phyloP scores from a whole-genome alignment of 1,284 basidiomycete genomes.

The Fistulinella cinereoalba region DNA sequence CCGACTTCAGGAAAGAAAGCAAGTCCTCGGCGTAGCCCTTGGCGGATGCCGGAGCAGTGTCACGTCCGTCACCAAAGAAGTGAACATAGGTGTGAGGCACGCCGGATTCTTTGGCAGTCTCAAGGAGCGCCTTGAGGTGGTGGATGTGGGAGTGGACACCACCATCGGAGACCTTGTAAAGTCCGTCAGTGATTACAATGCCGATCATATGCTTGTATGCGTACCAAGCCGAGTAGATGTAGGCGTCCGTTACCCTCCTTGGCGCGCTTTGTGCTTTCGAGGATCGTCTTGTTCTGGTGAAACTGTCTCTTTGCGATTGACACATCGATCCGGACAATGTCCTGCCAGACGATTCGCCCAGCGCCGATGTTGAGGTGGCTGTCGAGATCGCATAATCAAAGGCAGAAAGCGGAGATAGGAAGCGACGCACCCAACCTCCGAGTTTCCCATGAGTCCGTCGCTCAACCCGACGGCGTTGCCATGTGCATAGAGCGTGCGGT shows the following conservation, averaged over 20 bases:
- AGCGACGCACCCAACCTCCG: constrained; percentile 79
- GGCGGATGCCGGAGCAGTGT: constrained; percentile 83
- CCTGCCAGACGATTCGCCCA: constrained; percentile 91
- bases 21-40: constrained; percentile 72
- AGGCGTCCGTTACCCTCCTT: constrained; percentile 79
- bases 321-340: constrained; percentile 90
- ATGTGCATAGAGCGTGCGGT: constrained; percentile 74
- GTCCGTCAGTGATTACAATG: not conserved
- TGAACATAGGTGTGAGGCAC: constrained; percentile 86
- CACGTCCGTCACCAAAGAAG: constrained; percentile 88
- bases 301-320: constrained; percentile 86
- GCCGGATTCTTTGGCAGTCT: constrained; percentile 80
- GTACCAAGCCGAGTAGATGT: constrained; percentile 80
- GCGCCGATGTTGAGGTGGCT: constrained; percentile 93
- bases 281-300: constrained; percentile 72
- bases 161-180: constrained; percentile 75
- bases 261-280: constrained; percentile 71
- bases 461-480: constrained; percentile 85
- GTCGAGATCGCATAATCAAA: not conserved
- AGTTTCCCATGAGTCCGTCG: constrained; percentile 94
- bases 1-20: constrained; percentile 72
- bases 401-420: not conserved
- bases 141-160: constrained; percentile 92
- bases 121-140: constrained; percentile 84
- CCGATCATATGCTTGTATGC: constrained; percentile 21